phyloP scores from a whole-genome alignment of 2,329 filamentous ascomycete species.

The Fusarium buxicola region DNA sequence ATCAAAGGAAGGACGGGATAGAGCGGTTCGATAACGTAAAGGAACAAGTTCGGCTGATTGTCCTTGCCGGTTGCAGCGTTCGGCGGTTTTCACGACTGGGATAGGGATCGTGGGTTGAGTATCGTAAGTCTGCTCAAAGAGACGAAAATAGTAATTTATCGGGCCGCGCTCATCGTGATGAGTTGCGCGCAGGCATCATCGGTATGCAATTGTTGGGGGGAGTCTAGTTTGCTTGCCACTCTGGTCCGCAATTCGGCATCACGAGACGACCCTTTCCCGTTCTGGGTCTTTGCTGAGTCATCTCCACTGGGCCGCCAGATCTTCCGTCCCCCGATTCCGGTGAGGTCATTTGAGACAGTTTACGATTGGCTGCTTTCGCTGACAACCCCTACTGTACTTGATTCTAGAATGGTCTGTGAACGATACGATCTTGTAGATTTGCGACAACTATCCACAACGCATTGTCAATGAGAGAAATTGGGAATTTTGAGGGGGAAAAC shows the following conservation, averaged over 20 bases:
- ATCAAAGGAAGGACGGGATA: slow-evolving; percentile 24
- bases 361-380: slow-evolving; percentile 14
- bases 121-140: slow-evolving; percentile 27
- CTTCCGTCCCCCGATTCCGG: slow-evolving; percentile 33
- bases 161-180: slow-evolving; percentile 44
- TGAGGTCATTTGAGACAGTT: slow-evolving; percentile 9
- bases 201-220: slow-evolving; percentile 32
- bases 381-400: not conserved
- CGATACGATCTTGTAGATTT: not conserved
- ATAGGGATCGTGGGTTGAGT: slow-evolving; percentile 14
- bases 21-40: slow-evolving; percentile 40
- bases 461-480: not conserved
- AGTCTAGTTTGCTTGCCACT: slow-evolving; percentile 45
- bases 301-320: slow-evolving; percentile 33
- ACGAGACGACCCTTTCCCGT: slow-evolving; percentile 44
- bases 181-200: slow-evolving; percentile 42
- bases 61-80: slow-evolving; percentile 21
- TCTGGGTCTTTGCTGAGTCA: slow-evolving; percentile 43
- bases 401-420: slow-evolving; percentile 8
- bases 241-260: slow-evolving; percentile 46
- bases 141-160: slow-evolving; percentile 37
- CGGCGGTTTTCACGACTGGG: slow-evolving; percentile 11
- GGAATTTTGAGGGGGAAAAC: not conserved
- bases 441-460: not conserved
- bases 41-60: slow-evolving; percentile 15